phyloP scores from a whole-genome alignment of 164 flowering plant species.

The Sextonia rubra region DNA sequence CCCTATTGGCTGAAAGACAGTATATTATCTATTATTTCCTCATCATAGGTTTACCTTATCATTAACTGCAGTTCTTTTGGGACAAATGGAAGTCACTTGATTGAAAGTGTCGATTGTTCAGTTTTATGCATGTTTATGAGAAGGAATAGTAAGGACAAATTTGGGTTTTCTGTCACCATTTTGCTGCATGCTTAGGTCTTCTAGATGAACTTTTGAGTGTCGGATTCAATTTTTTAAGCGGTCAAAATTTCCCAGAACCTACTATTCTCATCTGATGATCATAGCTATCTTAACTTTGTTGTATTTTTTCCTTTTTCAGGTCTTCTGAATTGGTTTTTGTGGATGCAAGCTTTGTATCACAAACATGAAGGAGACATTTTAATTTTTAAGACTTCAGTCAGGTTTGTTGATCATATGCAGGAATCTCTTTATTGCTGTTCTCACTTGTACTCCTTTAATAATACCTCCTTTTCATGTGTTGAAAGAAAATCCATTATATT shows the following conservation, averaged over 20 bases:
- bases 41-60: constrained; percentile 48
- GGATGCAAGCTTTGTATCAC: constrained; percentile 88
- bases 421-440: constrained; percentile 70
- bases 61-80: constrained; percentile 32
- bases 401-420: constrained; percentile 92
- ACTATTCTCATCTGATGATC: neutral
- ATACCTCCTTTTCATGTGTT: too few relatives aligned
- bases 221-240: too few relatives aligned
- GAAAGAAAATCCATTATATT: too few relatives aligned
- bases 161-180: neutral
- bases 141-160: constrained; percentile 17
- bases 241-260: neutral
- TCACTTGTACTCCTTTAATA: too few relatives aligned
- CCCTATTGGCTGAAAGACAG: constrained; percentile 78
- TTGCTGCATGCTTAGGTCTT: too few relatives aligned
- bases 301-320: constrained; percentile 39
- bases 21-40: constrained; percentile 49
- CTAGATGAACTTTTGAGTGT: too few relatives aligned
- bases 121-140: constrained; percentile 43
- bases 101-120: constrained; percentile 34
- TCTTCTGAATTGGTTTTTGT: constrained; percentile 74
- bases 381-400: constrained; percentile 77
- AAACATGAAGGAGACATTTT: constrained; percentile 45
- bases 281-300: neutral
- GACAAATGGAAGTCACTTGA: constrained; percentile 12